Percentiles rank a stretch among this genome's conserved stretches.
Evolutionary conservation across 176 grass and related monocot species (phyloP).

Genomic region (Aegilops umbellulata): DNA sequence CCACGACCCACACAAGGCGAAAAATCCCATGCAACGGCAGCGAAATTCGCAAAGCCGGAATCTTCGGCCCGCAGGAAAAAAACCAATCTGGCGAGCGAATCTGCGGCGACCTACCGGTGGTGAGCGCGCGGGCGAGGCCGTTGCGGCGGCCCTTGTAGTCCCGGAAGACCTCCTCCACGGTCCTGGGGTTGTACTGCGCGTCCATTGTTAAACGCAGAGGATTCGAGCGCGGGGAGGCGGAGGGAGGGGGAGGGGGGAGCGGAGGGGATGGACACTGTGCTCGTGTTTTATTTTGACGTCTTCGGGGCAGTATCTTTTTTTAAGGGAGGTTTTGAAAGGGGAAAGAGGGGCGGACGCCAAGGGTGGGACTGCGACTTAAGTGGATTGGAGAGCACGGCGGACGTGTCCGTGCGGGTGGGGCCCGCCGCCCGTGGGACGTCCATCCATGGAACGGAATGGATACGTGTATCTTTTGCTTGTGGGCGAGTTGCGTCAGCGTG

Average conservation of each 20-base stretch:
- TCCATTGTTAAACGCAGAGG: constrained; percentile 49
- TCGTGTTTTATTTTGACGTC: constrained; percentile 7
- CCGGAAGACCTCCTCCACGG: constrained; percentile 96
- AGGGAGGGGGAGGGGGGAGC: not conserved
- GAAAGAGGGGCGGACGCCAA: constrained; percentile 48
- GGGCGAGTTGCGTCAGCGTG: too few relatives aligned
- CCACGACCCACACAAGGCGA: not conserved
- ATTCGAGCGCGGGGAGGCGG: not conserved
- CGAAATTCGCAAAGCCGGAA: not conserved
- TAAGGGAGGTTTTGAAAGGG: constrained; percentile 21
- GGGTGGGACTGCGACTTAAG: constrained; percentile 34
- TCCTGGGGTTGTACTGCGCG: constrained; percentile 70
- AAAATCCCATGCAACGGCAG: not conserved
- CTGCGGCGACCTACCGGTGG: constrained; percentile 43
- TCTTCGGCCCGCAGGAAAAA: not conserved
- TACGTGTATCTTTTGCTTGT: not conserved
- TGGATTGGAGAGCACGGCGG: constrained; percentile 49
- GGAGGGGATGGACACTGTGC: not conserved
- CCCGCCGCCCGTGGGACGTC: not conserved
- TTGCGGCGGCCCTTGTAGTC: constrained; percentile 92
- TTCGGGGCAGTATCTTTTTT: not conserved
- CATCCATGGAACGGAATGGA: not conserved
- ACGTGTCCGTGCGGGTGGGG: constrained; percentile 32
- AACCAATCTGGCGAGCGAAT: constrained; percentile 13
- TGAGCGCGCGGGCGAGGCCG: constrained; percentile 83